These are phyloP conservation scores for Henningerozyma blattae DNA, from an alignment of 805 yeast species.

Conservation along the genomic window DNA sequence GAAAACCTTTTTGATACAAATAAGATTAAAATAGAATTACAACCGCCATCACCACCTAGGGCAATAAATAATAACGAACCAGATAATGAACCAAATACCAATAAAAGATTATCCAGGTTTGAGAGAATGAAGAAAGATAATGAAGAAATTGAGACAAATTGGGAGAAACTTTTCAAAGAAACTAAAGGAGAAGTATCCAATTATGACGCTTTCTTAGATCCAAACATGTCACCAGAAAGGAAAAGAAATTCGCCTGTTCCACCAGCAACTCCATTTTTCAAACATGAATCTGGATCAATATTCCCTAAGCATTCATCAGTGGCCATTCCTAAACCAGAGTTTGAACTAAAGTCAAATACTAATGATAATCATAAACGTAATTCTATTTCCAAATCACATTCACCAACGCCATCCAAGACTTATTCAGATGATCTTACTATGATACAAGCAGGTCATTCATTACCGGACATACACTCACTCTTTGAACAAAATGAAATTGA, in stretches of 20 bases:
- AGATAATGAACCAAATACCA: no score
- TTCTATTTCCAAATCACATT: no score
- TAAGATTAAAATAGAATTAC: neutral
- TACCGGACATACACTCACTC: constrained; percentile 4
- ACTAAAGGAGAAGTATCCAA: neutral
- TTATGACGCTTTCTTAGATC: neutral
- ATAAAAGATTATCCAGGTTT: no score
- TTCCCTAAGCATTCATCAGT: no score
- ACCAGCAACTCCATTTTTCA: neutral
- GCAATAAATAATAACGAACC: no score
- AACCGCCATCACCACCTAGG: constrained; percentile 1
- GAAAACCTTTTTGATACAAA: neutral
- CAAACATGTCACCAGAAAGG: neutral
- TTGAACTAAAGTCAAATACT: no score
- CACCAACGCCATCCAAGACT: no score
- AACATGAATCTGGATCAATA: no score
- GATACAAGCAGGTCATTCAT: constrained; percentile 1
- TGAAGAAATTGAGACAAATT: constrained; percentile 12
- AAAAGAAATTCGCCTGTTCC: neutral
- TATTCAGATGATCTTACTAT: neutral
- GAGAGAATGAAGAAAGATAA: no score
- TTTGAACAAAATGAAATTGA: constrained; percentile 6
- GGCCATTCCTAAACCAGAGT: no score
- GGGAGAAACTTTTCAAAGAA: constrained; percentile 22
- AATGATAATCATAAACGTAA: no score